Conservation (phyloP, 352 stramenopile species). For the Phytophthora quininea region DNA sequence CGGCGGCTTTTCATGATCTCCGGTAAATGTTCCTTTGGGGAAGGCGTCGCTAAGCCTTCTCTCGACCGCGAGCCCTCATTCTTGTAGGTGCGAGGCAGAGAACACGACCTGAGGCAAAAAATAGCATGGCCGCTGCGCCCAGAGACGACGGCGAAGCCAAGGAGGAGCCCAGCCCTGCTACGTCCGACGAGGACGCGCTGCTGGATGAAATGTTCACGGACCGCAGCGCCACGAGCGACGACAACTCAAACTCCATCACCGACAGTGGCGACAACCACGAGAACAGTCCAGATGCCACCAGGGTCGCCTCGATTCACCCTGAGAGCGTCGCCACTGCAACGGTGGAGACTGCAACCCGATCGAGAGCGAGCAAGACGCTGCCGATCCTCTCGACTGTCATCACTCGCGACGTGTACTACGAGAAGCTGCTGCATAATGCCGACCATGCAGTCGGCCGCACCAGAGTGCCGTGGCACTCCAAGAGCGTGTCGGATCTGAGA, state of each 20-base stretch:
- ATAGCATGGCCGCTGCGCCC: slow-evolving; percentile 7
- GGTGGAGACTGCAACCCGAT: background rate
- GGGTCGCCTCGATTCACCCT: background rate
- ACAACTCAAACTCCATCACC: slow-evolving; percentile 16
- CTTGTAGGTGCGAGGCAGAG: background rate
- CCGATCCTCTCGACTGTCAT: slow-evolving; percentile 15
- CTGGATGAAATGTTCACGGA: slow-evolving; percentile 37
- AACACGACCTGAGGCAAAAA: slow-evolving; percentile 10
- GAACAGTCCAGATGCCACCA: background rate
- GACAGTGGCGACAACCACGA: slow-evolving; percentile 3
- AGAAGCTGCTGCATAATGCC: slow-evolving; percentile 18
- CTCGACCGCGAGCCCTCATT: background rate
- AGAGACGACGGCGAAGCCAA: slow-evolving; percentile 21
- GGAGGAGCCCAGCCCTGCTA: background rate
- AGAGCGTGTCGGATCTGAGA: slow-evolving; percentile 30
- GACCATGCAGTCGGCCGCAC: slow-evolving; percentile 33
- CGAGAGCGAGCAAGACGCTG: slow-evolving; percentile 1
- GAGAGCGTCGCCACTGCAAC: no score
- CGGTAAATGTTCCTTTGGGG: background rate
- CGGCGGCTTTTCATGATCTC: background rate
- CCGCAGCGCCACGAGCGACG: slow-evolving; percentile 18
- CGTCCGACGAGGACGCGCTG: slow-evolving; percentile 17
- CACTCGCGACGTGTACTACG: slow-evolving; percentile 25
- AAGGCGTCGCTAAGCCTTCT: background rate
- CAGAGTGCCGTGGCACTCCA: slow-evolving; percentile 35